Evolutionary conservation across 139 green algal genomes (phyloP).

Genomic region (Micromonas pusilla): DNA sequence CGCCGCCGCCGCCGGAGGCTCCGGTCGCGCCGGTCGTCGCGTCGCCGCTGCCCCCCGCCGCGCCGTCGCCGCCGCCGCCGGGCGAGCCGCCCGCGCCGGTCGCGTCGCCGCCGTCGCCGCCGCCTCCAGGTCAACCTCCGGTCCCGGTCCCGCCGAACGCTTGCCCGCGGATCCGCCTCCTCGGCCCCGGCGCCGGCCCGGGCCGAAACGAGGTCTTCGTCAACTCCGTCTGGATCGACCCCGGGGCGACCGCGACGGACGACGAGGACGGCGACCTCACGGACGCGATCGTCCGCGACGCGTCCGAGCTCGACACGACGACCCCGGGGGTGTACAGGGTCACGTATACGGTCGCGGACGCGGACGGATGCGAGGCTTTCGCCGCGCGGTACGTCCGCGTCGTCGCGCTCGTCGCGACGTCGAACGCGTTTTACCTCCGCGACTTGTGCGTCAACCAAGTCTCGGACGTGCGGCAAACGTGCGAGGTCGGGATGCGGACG

Average conservation of each 20-base stretch:
- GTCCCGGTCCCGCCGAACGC: background rate
- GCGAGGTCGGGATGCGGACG: background rate
- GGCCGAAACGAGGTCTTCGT: slow-evolving; percentile 3
- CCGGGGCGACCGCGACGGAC: slow-evolving; percentile 5
- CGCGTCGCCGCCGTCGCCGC: too few relatives aligned
- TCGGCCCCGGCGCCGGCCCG: background rate
- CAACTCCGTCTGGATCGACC: background rate
- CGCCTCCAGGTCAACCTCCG: background rate
- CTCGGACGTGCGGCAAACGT: background rate
- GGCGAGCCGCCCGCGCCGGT: too few relatives aligned
- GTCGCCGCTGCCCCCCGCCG: too few relatives aligned
- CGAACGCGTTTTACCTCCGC: background rate
- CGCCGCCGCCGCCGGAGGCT: background rate
- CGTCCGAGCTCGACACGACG: background rate
- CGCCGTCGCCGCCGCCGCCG: too few relatives aligned
- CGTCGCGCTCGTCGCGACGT: slow-evolving; percentile 18
- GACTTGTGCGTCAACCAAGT: background rate
- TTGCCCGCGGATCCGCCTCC: background rate
- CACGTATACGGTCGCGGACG: background rate
- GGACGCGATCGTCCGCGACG: background rate
- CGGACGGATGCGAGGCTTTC: background rate
- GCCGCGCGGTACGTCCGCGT: slow-evolving; percentile 9
- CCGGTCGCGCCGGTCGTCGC: background rate
- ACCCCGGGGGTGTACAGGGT: background rate
- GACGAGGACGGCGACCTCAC: slow-evolving; percentile 18